These are phyloP conservation scores for Penicillium sclerotiorum DNA, from an alignment of 2,329 filamentous ascomycete genomes.

Conservation along the genomic window DNA sequence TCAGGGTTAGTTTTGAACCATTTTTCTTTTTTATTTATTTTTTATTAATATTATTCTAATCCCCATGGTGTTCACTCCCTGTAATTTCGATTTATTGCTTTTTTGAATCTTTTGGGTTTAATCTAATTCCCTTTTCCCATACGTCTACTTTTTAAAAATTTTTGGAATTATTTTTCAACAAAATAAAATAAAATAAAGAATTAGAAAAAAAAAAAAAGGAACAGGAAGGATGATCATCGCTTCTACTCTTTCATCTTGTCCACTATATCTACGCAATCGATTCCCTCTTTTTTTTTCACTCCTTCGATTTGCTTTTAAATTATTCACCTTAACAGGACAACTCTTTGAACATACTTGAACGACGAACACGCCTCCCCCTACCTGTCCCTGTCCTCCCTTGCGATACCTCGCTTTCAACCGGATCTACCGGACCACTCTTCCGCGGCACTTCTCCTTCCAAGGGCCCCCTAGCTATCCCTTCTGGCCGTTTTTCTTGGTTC, in stretches of 20 bases:
- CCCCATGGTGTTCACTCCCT: no score
- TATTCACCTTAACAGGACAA: no score
- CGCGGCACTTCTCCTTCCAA: constrained; percentile 30
- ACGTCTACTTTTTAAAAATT: not conserved
- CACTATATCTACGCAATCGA: constrained; percentile 38
- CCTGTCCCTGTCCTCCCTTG: constrained; percentile 34
- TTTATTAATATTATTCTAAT: constrained; percentile 3
- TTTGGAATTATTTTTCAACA: not conserved
- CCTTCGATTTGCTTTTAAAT: no score
- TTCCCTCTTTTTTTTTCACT: no score
- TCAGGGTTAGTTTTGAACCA: no score
- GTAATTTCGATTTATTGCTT: constrained; percentile 9
- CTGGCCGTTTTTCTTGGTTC: constrained; percentile 25
- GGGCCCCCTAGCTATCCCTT: constrained; percentile 31
- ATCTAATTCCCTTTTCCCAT: constrained; percentile 3
- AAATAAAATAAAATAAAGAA: not conserved
- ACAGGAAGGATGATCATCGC: constrained; percentile 3
- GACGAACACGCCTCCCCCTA: constrained; percentile 15
- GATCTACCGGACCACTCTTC: constrained; percentile 29
- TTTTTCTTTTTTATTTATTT: constrained; percentile 6
- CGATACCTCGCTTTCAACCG: constrained; percentile 31
- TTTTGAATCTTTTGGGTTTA: not conserved
- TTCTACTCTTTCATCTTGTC: not conserved
- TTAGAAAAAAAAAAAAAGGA: constrained; percentile 13
- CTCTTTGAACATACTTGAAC: not conserved